phyloP scores from a whole-genome alignment of 352 stramenopile species.

The Globisporangium takayamanum region DNA sequence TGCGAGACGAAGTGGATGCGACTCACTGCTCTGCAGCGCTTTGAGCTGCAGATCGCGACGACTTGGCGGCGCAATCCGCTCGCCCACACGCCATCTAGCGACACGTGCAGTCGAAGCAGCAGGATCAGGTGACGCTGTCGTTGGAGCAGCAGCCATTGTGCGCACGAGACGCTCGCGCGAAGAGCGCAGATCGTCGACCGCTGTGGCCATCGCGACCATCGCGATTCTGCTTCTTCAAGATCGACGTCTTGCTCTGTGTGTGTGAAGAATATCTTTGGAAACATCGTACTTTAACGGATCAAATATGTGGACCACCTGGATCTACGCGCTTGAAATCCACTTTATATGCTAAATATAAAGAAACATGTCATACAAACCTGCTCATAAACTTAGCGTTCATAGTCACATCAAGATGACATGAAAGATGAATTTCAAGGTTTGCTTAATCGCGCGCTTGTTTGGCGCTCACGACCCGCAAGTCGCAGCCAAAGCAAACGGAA shows the following conservation, averaged over 20 bases:
- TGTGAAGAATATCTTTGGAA: too few species aligned
- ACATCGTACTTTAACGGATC: too few species aligned
- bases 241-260: too few species aligned
- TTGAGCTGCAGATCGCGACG: constrained; percentile 18
- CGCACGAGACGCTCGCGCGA: not conserved
- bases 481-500: not conserved
- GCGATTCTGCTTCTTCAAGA: too few species aligned
- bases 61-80: constrained; percentile 24
- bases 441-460: too few species aligned
- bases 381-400: too few species aligned
- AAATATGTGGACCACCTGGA: too few species aligned
- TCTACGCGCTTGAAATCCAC: too few species aligned
- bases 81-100: constrained; percentile 34
- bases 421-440: too few species aligned
- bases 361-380: too few species aligned
- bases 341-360: too few species aligned
- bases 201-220: not conserved
- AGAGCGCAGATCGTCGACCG: not conserved
- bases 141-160: not conserved
- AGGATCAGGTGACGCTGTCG: not conserved
- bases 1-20: constrained; percentile 35
- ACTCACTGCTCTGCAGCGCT: constrained; percentile 21
- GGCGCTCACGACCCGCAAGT: not conserved
- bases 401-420: too few species aligned
- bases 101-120: not conserved